These are phyloP conservation scores for Suhomyces kunorum DNA, from an alignment of 1,139 yeast genomes.

Conservation along the genomic window DNA sequence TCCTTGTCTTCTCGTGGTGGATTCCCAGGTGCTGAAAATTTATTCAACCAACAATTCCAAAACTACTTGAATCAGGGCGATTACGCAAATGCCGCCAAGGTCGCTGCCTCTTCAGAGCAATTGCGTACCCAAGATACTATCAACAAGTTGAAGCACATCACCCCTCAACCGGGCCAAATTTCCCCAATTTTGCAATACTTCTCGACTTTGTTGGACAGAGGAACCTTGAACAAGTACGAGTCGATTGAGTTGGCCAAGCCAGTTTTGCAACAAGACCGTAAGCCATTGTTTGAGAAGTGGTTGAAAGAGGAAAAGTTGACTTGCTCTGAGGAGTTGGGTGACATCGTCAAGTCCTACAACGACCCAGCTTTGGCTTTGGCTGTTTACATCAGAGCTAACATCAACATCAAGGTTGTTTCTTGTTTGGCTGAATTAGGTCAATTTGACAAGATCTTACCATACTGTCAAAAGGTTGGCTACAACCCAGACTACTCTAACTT, in stretches of 20 bases:
- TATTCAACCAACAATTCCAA: conserved; percentile 90
- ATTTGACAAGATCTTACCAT: conserved; percentile 93
- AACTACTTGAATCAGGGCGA: conserved; percentile 81
- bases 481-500: conserved; percentile 88
- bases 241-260: conserved; percentile 95
- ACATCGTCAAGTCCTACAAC: conserved; percentile 79
- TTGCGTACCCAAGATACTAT: conserved; percentile 94
- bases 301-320: conserved; percentile 92
- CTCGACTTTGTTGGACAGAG: conserved; percentile 88
- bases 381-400: conserved; percentile 82
- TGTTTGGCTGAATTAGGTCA: conserved; percentile 95
- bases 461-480: conserved; percentile 85
- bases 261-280: conserved; percentile 92
- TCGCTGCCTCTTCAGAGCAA: conserved; percentile 94
- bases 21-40: conserved; percentile 92
- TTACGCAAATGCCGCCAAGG: conserved; percentile 89
- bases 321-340: conserved; percentile 95
- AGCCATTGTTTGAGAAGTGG: conserved; percentile 94
- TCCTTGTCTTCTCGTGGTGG: conserved; percentile 94
- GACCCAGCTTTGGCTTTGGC: conserved; percentile 87
- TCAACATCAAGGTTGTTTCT: conserved; percentile 87
- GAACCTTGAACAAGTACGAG: conserved; percentile 90
- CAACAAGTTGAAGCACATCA: conserved; percentile 85
- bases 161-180: conserved; percentile 94
- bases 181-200: conserved; percentile 94